Percentiles rank a stretch among this genome's conserved stretches.
Evolutionary conservation across 331 rosid genomes (phyloP).

Genomic region (Stylosanthes scabra): DNA sequence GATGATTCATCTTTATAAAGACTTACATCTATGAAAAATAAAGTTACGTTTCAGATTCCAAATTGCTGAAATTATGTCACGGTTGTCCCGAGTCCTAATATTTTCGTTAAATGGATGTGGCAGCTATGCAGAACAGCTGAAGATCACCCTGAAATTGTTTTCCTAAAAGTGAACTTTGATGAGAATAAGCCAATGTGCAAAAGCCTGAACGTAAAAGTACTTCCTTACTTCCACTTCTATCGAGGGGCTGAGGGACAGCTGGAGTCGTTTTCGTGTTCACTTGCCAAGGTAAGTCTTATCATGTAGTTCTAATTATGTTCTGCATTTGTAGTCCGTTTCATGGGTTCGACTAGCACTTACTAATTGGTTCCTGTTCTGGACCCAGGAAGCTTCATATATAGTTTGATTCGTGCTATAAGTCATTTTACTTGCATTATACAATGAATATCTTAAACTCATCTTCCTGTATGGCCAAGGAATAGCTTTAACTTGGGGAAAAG

Average conservation of each 20-base stretch:
- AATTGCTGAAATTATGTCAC: slow-evolving; percentile 30
- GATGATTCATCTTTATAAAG: not conserved
- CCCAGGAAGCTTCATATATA: not conserved
- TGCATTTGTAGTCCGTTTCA: slow-evolving; percentile 14
- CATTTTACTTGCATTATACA: not conserved
- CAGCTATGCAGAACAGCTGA: slow-evolving; percentile 98
- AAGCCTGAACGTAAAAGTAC: slow-evolving; percentile 93
- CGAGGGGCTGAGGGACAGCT: slow-evolving; percentile 96
- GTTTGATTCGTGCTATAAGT: not conserved
- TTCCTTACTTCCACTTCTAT: slow-evolving; percentile 97
- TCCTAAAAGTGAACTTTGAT: slow-evolving; percentile 94
- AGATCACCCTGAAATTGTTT: slow-evolving; percentile 85
- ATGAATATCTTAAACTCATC: slow-evolving; percentile 15
- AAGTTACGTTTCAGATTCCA: not conserved
- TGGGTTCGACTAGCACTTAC: not conserved
- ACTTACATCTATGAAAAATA: not conserved
- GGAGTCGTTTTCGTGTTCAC: slow-evolving; percentile 87
- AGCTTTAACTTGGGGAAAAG: no score
- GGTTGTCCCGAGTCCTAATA: slow-evolving; percentile 26
- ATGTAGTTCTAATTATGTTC: slow-evolving; percentile 13
- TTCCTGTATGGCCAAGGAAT: not conserved
- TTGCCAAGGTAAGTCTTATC: slow-evolving; percentile 52
- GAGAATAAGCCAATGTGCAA: slow-evolving; percentile 98
- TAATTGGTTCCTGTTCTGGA: slow-evolving; percentile 14
- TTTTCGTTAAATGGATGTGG: slow-evolving; percentile 45